Conservation (phyloP, 495 filamentous ascomycete species). For the Penicillium bovifimosum region DNA sequence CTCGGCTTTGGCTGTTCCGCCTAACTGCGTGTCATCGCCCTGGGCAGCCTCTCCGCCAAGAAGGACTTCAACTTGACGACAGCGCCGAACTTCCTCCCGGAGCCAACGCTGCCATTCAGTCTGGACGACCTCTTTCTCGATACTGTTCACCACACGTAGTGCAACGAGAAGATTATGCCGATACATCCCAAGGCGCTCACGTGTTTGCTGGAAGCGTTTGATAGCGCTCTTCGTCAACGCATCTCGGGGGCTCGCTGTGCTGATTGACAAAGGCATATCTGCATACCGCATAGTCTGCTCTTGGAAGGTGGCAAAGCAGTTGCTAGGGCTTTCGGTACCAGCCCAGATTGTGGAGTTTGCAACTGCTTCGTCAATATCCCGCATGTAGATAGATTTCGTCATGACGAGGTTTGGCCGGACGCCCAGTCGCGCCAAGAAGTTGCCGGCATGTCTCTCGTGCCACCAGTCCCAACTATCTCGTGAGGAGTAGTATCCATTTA, state of each 20-base stretch:
- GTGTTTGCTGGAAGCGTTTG: constrained; percentile 64
- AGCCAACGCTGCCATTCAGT: constrained; percentile 93
- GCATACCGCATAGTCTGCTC: constrained; percentile 33
- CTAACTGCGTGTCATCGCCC: constrained; percentile 25
- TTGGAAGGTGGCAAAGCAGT: constrained; percentile 44
- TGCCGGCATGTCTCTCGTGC: constrained; percentile 71
- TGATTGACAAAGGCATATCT: constrained; percentile 25
- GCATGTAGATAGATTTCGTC: constrained; percentile 77
- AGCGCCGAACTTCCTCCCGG: constrained; percentile 60
- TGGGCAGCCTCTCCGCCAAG: constrained; percentile 31
- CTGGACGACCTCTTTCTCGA: constrained; percentile 77
- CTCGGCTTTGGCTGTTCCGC: constrained; percentile 17
- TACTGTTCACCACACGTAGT: constrained; percentile 79
- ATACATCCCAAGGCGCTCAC: constrained; percentile 75
- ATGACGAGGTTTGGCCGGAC: constrained; percentile 72
- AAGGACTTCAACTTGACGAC: constrained; percentile 55
- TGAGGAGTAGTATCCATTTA: constrained; percentile 68
- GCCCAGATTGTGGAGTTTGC: constrained; percentile 38
- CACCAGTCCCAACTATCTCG: constrained; percentile 70
- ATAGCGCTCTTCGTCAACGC: constrained; percentile 53
- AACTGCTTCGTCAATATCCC: constrained; percentile 70
- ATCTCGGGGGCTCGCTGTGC: constrained; percentile 32
- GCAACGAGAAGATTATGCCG: constrained; percentile 91
- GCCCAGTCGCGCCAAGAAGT: constrained; percentile 74
- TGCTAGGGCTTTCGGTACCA: constrained; percentile 30